Evolutionary conservation across 306 rosid species (phyloP), one percentile per base, ranked within the genome.

Genomic region (Luffa aegyptiaca): DNA sequence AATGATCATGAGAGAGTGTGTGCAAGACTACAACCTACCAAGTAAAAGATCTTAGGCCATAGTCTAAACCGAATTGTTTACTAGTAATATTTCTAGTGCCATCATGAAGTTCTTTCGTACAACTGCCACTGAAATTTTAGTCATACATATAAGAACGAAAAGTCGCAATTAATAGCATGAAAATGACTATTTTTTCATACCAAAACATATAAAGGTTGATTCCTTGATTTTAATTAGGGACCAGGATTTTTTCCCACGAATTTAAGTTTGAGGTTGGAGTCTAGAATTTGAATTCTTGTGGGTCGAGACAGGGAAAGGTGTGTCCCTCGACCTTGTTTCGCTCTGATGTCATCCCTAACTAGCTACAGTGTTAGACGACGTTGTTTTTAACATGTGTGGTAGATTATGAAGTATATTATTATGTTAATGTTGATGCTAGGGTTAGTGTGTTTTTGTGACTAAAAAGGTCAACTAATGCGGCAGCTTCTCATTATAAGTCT

Each of bases 391-490:
- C 2, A 10, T 5, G 9, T 14, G 70, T 66, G 73, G 2, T 66
- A 10, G 49, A 37, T 66, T 66, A 66, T 66, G 49, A 66, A 39
- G 35, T 69, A 11, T 69, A 11, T 69, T 42, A 44, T 66, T 31
- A 73, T 49, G 41, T 71, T 45, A 45, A 45, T 20, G 39, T 45
- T 21, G 31, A 26, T 11, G 48, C 17, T 12, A 71, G 55, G 55
- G 68, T 12, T 44, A 13, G 55, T 46, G 39, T 45, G 20, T 20
- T 12, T 13, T 45, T 45, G 56, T 45, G 56, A 71, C 39, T 44
- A 44, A 21, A 71, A 73, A 31, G 16, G 78, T 73, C 78, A 49
- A 73, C 44, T 73, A 73, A 73, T 73, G 78, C 78, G 78, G 78
- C 78, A 73, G 58, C 45, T 73, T 49, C 45, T 49, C 56, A 71